A percentile compares a stretch with the other conserved stretches of the same genome.
These are phyloP conservation scores for Priceomyces haplophilus DNA, from an alignment of 805 yeast species.

Conservation along the genomic window DNA sequence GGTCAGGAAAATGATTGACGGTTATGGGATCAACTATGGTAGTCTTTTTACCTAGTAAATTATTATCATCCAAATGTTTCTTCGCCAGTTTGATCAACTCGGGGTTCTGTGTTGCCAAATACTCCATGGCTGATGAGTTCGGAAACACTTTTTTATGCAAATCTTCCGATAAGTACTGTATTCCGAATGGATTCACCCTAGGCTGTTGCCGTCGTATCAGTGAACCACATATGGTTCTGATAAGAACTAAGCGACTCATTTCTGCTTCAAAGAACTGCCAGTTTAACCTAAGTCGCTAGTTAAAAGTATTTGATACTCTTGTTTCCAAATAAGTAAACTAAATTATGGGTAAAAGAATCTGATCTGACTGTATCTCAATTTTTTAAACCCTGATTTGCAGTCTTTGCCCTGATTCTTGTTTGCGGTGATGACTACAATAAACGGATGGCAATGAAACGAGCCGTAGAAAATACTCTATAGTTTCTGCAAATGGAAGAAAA, in stretches of 20 bases:
- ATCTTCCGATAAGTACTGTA: slow-evolving; percentile 64
- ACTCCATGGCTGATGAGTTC: slow-evolving; percentile 21
- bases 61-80: slow-evolving; percentile 56
- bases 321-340: too few relatives aligned
- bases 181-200: slow-evolving; percentile 72
- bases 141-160: slow-evolving; percentile 66
- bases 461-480: background rate
- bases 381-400: background rate
- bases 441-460: background rate
- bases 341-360: too few relatives aligned
- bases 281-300: too few relatives aligned
- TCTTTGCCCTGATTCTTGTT: background rate
- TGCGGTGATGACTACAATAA: background rate
- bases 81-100: slow-evolving; percentile 50
- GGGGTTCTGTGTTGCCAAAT: slow-evolving; percentile 29
- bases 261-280: background rate
- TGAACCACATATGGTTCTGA: slow-evolving; percentile 3
- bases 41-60: slow-evolving; percentile 74
- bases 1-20: slow-evolving; percentile 57
- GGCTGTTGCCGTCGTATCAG: slow-evolving; percentile 36
- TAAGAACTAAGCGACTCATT: background rate
- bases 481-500: slow-evolving; percentile 6
- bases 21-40: slow-evolving; percentile 56
- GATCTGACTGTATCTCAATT: too few relatives aligned
- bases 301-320: too few relatives aligned